Conservation (phyloP, 1,284 basidiomycete genomes). For the Phellopilus nigrolimitatus region DNA sequence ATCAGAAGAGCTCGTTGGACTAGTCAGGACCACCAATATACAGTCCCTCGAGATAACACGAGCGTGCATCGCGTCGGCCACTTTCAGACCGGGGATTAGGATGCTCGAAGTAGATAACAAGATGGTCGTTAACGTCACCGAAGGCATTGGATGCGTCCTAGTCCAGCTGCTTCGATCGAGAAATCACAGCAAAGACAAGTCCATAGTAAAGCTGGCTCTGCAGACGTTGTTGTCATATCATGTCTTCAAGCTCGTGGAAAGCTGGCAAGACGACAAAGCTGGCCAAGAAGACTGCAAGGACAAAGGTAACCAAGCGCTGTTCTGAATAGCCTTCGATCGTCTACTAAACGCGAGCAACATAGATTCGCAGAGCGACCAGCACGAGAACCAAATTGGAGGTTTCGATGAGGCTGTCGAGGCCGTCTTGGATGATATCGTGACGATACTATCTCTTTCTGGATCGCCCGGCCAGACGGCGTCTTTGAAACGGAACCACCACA, state of each 20-base stretch:
- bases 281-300: slow-evolving; percentile 1
- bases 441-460: slow-evolving; percentile 14
- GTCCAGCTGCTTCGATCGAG: slow-evolving; percentile 12
- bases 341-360: not conserved
- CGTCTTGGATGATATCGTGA: slow-evolving; percentile 8
- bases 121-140: slow-evolving; percentile 10
- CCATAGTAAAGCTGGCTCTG: slow-evolving; percentile 8
- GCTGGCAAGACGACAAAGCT: slow-evolving; percentile 2
- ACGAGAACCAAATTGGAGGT: not conserved
- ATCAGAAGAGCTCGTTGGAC: slow-evolving; percentile 8
- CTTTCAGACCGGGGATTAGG: slow-evolving; percentile 11
- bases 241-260: slow-evolving; percentile 8
- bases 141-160: slow-evolving; percentile 16
- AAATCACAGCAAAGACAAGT: slow-evolving; percentile 15
- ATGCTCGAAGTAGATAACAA: slow-evolving; percentile 12
- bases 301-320: not conserved
- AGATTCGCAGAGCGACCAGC: not conserved
- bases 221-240: slow-evolving; percentile 11
- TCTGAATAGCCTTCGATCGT: not conserved
- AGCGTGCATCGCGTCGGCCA: slow-evolving; percentile 12
- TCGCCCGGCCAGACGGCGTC: slow-evolving; percentile 7
- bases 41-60: slow-evolving; percentile 12
- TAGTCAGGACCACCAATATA: slow-evolving; percentile 7
- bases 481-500: slow-evolving; percentile 8
- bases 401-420: slow-evolving; percentile 3